A percentile compares a stretch with the other conserved stretches of the same genome.
Conservation (phyloP, 225 moss, liverwort and hornwort species). For the Sphagnum tenellum region DNA sequence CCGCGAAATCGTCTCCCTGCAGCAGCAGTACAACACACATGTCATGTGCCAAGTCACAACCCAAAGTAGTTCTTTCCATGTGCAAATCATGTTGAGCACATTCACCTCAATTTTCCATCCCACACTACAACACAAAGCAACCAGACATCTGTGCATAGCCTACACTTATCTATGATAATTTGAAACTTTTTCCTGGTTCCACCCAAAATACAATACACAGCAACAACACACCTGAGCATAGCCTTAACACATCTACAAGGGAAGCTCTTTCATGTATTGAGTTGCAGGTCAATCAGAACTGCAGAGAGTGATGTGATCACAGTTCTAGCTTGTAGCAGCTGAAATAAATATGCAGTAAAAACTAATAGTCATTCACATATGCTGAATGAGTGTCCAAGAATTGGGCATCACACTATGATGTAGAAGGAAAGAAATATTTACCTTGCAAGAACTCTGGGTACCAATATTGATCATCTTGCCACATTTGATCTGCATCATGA, state of each 20-base stretch:
- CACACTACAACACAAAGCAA: background rate
- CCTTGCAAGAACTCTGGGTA: slow-evolving; percentile 74
- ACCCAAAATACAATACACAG: background rate
- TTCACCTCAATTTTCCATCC: background rate
- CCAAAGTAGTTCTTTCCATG: too few species aligned
- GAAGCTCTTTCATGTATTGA: too few species aligned
- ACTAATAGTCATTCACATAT: background rate
- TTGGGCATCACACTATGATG: too few species aligned
- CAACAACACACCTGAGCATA: too few species aligned
- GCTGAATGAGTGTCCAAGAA: too few species aligned
- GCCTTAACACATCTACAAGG: too few species aligned
- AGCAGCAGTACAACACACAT: background rate
- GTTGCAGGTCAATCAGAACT: too few species aligned
- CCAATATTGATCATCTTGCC: slow-evolving; percentile 81
- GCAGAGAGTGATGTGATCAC: too few species aligned
- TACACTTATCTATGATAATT: too few species aligned
- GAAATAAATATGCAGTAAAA: background rate
- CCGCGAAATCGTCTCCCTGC: slow-evolving; percentile 50
- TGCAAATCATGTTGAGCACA: background rate
- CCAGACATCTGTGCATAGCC: background rate
- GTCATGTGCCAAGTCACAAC: too few species aligned
- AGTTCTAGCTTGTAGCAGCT: too few species aligned
- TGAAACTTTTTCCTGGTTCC: too few species aligned
- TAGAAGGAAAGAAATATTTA: background rate
- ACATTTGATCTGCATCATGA: slow-evolving; percentile 51